Evolutionary conservation across 257 asterid genomes (phyloP).

Genomic region (Fraxinus cuspidata): DNA sequence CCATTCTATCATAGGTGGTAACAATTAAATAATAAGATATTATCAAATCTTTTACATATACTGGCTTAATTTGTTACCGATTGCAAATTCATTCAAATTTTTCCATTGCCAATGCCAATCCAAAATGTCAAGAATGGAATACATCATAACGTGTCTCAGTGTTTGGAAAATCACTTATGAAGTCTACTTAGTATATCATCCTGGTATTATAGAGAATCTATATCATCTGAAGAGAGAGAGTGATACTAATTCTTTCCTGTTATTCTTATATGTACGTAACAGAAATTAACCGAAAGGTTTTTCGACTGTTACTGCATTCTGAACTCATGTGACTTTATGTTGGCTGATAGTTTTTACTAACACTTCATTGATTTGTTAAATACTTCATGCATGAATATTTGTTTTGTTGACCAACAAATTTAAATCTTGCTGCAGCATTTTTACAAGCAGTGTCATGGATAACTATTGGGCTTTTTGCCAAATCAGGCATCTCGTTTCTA

Average conservation of each 20-base stretch:
- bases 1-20: neutral
- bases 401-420: conserved; percentile 15
- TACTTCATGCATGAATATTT: neutral
- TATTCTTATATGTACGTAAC: neutral
- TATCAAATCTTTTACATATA: neutral
- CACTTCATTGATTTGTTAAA: neutral
- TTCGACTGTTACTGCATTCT: neutral
- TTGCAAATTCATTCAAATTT: neutral
- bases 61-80: neutral
- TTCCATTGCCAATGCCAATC: neutral
- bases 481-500: conserved; percentile 64
- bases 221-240: neutral
- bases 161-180: neutral
- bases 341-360: neutral
- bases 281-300: neutral
- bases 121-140: neutral
- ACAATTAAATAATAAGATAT: neutral
- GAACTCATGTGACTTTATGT: neutral
- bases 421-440: conserved; percentile 57
- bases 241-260: neutral
- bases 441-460: conserved; percentile 90
- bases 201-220: neutral
- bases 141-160: neutral
- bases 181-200: neutral
- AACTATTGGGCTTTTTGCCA: conserved; percentile 54